phyloP scores from a whole-genome alignment of 106 monocot genomes.

The Acanthochlamys bracteata region DNA sequence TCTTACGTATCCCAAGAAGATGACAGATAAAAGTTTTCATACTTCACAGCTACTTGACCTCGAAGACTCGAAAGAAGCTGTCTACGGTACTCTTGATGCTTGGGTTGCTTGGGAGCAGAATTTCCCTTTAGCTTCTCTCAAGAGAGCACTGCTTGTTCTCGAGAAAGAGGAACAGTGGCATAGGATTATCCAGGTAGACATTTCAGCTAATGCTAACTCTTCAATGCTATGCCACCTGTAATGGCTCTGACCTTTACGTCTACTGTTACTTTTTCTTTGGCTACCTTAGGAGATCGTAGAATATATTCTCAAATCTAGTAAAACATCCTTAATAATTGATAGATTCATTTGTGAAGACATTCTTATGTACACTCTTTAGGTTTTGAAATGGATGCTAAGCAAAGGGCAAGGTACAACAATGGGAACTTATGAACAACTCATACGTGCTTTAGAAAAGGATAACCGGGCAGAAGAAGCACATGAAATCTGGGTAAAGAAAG shows the following conservation, averaged over 20 bases:
- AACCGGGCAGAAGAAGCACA: conserved; percentile 93
- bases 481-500: conserved; percentile 70
- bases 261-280: no score
- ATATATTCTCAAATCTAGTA: no score
- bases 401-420: conserved; percentile 93
- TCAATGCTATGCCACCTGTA: no score
- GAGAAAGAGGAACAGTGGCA: conserved; percentile 89
- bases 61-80: conserved; percentile 81
- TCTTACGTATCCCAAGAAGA: neutral
- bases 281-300: no score
- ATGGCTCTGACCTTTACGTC: no score
- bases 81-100: conserved; percentile 93
- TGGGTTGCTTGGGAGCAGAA: conserved; percentile 90
- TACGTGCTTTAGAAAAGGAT: conserved; percentile 88
- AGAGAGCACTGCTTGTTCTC: conserved; percentile 63
- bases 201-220: neutral
- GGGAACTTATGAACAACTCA: conserved; percentile 88
- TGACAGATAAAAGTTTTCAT: neutral
- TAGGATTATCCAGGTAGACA: conserved; percentile 72
- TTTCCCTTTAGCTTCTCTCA: conserved; percentile 67
- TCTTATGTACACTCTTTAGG: conserved; percentile 19
- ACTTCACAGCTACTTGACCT: conserved; percentile 60
- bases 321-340: no score
- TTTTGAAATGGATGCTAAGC: conserved; percentile 96
- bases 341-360: no score